phyloP scores from a whole-genome alignment of 257 asterid genomes.

The Scutellaria baicalensis region DNA sequence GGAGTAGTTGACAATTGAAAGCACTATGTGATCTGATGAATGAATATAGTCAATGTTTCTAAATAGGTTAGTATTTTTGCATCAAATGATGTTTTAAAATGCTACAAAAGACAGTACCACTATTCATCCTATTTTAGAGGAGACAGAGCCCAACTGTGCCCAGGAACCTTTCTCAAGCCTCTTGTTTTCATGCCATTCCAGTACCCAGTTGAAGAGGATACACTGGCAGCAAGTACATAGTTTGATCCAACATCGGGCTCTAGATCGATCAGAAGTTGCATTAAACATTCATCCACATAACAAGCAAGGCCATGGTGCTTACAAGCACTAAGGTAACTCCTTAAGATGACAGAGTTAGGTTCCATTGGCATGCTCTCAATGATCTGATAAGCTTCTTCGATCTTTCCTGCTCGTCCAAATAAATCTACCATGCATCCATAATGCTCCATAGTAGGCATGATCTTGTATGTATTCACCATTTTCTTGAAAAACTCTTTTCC shows the following conservation, averaged over 20 bases:
- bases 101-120: no score
- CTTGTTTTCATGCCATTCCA: constrained; percentile 43
- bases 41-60: no score
- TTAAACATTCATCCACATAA: constrained; percentile 26
- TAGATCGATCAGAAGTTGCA: constrained; percentile 34
- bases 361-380: constrained; percentile 52
- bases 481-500: constrained; percentile 43
- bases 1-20: no score
- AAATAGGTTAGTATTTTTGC: no score
- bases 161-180: constrained; percentile 53
- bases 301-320: constrained; percentile 34
- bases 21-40: no score
- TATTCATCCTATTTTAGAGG: no score
- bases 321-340: constrained; percentile 70
- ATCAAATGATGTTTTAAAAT: no score
- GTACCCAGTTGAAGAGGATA: constrained; percentile 23
- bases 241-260: constrained; percentile 68
- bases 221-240: constrained; percentile 52
- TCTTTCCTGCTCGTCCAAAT: constrained; percentile 59
- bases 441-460: constrained; percentile 68
- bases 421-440: constrained; percentile 78
- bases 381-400: constrained; percentile 57
- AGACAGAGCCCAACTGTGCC: constrained; percentile 48
- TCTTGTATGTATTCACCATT: constrained; percentile 41
- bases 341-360: constrained; percentile 51